These are phyloP conservation scores for Lecanicillium sp. DNA, from an alignment of 2,329 filamentous ascomycete species.

Conservation along the genomic window DNA sequence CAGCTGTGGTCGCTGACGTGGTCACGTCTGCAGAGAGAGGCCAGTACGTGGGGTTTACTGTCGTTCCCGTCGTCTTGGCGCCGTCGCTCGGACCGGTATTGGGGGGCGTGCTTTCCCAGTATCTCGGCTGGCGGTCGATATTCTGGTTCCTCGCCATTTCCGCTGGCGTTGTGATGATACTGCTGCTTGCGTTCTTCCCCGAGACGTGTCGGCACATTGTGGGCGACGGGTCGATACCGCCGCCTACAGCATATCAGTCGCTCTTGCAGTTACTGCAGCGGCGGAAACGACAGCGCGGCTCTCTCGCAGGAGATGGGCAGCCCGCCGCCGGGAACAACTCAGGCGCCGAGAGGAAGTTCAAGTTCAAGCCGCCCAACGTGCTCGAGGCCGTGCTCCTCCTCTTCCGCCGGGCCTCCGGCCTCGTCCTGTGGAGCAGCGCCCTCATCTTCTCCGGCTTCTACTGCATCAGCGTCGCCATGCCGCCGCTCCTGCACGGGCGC, in stretches of 20 bases:
- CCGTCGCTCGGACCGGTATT: conserved; percentile 49
- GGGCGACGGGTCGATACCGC: conserved; percentile 44
- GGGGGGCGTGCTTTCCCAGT: conserved; percentile 51
- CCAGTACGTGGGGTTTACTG: conserved; percentile 49
- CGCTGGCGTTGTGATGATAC: conserved; percentile 32
- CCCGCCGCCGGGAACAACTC: too few relatives aligned
- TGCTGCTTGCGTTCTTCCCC: conserved; percentile 46
- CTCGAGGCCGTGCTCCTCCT: conserved; percentile 35
- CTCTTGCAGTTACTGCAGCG: conserved; percentile 25
- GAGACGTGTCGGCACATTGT: conserved; percentile 45
- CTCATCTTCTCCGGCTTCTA: conserved; percentile 47
- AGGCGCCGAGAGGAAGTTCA: conserved; percentile 23
- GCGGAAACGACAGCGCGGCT: conserved; percentile 17
- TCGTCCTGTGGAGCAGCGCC: conserved; percentile 39
- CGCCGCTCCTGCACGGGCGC: conserved; percentile 37
- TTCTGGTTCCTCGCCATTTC: conserved; percentile 57
- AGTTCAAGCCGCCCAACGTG: conserved; percentile 35
- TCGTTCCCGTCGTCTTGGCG: conserved; percentile 41
- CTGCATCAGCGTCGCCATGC: conserved; percentile 40
- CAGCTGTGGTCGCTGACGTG: conserved; percentile 58
- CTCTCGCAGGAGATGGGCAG: too few relatives aligned
- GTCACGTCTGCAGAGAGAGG: conserved; percentile 57
- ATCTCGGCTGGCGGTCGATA: conserved; percentile 52
- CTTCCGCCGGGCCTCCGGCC: conserved; percentile 35
- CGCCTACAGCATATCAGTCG: conserved; percentile 32